Percentiles rank a stretch among this genome's conserved stretches.
Evolutionary conservation across 2,329 filamentous ascomycete species (phyloP).

Genomic region (Fusarium nelsonii): DNA sequence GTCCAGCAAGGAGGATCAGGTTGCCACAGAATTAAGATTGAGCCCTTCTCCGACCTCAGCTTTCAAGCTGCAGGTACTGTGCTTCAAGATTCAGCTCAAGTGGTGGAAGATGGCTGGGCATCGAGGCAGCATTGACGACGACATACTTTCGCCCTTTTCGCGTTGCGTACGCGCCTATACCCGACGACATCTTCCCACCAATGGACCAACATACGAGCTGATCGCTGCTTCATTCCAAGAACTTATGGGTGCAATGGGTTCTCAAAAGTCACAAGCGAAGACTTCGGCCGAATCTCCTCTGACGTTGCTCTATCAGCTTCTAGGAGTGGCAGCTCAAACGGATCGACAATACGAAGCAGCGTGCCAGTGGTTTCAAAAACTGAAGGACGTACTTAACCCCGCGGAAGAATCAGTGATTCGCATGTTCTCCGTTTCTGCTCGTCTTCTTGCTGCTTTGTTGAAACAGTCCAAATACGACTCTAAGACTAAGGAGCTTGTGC

Average conservation of each 20-base stretch:
- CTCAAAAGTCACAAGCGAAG: conserved; percentile 51
- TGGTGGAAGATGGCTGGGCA: conserved; percentile 76
- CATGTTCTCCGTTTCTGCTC: conserved; percentile 66
- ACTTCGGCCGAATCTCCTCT: conserved; percentile 59
- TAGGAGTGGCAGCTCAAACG: conserved; percentile 64
- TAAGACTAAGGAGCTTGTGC: conserved; percentile 58
- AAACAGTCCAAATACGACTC: conserved; percentile 57
- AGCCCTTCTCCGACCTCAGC: conserved; percentile 68
- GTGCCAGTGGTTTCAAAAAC: conserved; percentile 65
- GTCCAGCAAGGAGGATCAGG: conserved; percentile 71
- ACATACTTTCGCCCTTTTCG: conserved; percentile 73
- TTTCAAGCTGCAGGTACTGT: conserved; percentile 73
- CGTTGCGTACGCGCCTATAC: conserved; percentile 72
- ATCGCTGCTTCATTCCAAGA: conserved; percentile 50
- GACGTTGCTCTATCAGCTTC: conserved; percentile 63
- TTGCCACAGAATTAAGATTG: conserved; percentile 65
- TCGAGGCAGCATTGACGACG: conserved; percentile 69
- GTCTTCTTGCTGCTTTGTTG: conserved; percentile 66
- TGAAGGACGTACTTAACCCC: conserved; percentile 56
- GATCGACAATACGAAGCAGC: conserved; percentile 63
- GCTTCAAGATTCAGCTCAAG: conserved; percentile 69
- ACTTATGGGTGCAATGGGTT: conserved; percentile 52
- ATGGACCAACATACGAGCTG: conserved; percentile 55
- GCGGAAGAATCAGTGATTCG: conserved; percentile 62
- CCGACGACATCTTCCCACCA: conserved; percentile 61